These are phyloP conservation scores for Protea cynaroides DNA, from an alignment of 164 flowering plant genomes.

Conservation along the genomic window DNA sequence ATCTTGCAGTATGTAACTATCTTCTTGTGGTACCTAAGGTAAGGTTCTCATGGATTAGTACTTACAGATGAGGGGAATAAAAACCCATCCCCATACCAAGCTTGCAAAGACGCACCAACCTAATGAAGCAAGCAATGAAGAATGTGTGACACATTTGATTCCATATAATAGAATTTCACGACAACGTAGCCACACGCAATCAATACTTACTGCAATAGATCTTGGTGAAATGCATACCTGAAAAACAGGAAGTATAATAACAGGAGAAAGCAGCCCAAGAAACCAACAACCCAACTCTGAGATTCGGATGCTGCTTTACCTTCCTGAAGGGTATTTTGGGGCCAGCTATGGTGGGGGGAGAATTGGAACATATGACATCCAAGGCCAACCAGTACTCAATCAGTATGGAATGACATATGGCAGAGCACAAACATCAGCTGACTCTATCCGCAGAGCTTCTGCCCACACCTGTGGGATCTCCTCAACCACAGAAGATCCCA, in stretches of 20 bases:
- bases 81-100: conserved; percentile 13
- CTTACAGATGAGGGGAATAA: neutral
- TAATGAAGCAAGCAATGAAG: conserved; percentile 15
- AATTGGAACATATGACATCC: neutral
- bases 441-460: conserved; percentile 49
- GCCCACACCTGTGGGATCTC: conserved; percentile 60
- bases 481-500: conserved; percentile 16
- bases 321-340: conserved; percentile 6
- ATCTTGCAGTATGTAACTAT: conserved; percentile 2
- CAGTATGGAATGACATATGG: conserved; percentile 85
- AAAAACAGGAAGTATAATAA: conserved; percentile 16
- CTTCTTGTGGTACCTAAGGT: neutral
- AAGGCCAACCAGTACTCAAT: conserved; percentile 16
- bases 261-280: conserved; percentile 25
- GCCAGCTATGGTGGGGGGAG: neutral
- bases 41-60: conserved; percentile 22
- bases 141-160: conserved; percentile 15
- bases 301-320: conserved; percentile 18
- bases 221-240: conserved; percentile 14
- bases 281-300: conserved; percentile 15
- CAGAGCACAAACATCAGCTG: conserved; percentile 63
- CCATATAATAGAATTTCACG: conserved; percentile 13
- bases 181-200: conserved; percentile 16
- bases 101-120: conserved; percentile 23
- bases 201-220: conserved; percentile 18